Conservation (phyloP, 1,284 basidiomycete species). For the Thelephora terrestris region DNA sequence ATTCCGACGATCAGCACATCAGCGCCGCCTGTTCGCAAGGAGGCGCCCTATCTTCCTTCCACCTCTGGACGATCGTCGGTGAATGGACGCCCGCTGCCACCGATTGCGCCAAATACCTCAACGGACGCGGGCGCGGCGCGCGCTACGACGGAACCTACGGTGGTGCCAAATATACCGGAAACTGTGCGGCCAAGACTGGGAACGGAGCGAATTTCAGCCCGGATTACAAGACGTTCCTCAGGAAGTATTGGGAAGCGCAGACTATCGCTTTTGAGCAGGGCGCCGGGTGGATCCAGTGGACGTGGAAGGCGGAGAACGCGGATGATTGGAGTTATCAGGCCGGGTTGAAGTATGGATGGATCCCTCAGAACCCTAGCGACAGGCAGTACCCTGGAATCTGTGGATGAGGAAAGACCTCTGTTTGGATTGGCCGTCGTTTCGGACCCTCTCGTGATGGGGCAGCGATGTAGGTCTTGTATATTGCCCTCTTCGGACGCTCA, state of each 20-base stretch:
- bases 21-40: constrained; percentile 46
- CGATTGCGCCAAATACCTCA: constrained; percentile 75
- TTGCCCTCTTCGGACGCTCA: no score
- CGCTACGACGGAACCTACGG: constrained; percentile 72
- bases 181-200: constrained; percentile 68
- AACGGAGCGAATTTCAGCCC: constrained; percentile 60
- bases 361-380: constrained; percentile 53
- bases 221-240: constrained; percentile 76
- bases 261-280: constrained; percentile 53
- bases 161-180: constrained; percentile 60
- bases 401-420: no score
- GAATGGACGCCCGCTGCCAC: constrained; percentile 81
- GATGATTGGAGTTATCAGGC: constrained; percentile 74
- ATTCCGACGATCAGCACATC: constrained; percentile 54
- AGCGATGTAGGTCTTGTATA: no score
- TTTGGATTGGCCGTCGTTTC: no score
- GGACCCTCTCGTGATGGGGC: no score
- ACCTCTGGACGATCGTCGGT: constrained; percentile 71
- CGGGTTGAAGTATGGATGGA: constrained; percentile 75
- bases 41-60: constrained; percentile 38
- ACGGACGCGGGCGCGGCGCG: constrained; percentile 48
- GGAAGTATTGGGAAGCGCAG: constrained; percentile 83
- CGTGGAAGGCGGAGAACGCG: constrained; percentile 48
- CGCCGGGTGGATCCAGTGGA: constrained; percentile 66
- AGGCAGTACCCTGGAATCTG: constrained; percentile 44